Percentiles rank a stretch among this genome's conserved stretches.
Conservation (phyloP, 306 rosid genomes). For the Cicer arietinum region DNA sequence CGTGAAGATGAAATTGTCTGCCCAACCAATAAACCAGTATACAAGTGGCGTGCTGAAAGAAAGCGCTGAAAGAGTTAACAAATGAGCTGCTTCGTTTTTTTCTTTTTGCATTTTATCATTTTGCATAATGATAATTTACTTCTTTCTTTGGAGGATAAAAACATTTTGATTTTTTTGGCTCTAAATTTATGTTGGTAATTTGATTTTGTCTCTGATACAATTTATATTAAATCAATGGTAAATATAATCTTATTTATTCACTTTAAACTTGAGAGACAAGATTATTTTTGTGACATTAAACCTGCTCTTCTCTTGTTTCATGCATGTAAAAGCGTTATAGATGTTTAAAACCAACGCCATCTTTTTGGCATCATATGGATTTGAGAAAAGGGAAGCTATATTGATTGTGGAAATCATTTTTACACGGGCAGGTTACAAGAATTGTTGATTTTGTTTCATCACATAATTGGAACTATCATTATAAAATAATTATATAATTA, state of each 20-base stretch:
- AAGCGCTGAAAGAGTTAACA: slow-evolving; percentile 56
- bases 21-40: slow-evolving; percentile 66
- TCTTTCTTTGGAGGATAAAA: not conserved
- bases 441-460: no score
- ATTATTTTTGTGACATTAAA: not conserved
- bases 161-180: not conserved
- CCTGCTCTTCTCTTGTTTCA: no score
- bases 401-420: no score
- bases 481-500: no score
- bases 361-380: no score
- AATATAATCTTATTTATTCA: not conserved
- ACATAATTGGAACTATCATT: no score
- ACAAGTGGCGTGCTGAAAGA: slow-evolving; percentile 83
- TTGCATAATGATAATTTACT: slow-evolving; percentile 11
- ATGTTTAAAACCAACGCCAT: no score
- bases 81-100: not conserved
- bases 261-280: not conserved
- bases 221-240: not conserved
- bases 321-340: no score
- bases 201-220: not conserved
- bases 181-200: not conserved
- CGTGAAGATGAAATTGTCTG: slow-evolving; percentile 71
- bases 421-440: no score
- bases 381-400: no score
- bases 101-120: not conserved